Evolutionary conservation across 148 eudicot species (phyloP).

Genomic region (Suaeda aralocaspica): DNA sequence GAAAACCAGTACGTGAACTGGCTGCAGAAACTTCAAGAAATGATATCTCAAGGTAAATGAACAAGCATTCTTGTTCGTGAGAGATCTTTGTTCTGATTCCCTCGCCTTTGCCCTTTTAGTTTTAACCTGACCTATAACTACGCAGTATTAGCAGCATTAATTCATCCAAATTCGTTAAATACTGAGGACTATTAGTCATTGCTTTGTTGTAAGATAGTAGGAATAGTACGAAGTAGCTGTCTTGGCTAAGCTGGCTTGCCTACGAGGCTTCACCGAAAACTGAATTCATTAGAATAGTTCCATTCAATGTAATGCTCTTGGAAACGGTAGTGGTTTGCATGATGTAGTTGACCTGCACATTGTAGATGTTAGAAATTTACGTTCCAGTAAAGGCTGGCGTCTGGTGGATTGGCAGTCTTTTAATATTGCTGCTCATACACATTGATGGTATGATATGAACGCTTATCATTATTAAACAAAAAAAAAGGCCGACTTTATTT

Average conservation of each 20-base stretch:
- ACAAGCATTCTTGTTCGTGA: too few relatives aligned
- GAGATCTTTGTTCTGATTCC: too few relatives aligned
- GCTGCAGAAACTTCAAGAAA: conserved; percentile 56
- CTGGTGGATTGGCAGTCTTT: not conserved
- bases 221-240: conserved; percentile 2
- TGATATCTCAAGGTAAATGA: conserved; percentile 29
- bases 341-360: conserved; percentile 1
- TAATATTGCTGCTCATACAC: not conserved
- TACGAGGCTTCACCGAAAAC: not conserved
- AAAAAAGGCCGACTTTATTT: too few relatives aligned
- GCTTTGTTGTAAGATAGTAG: not conserved
- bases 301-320: not conserved
- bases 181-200: not conserved
- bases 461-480: too few relatives aligned
- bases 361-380: not conserved
- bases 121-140: not conserved
- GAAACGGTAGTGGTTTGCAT: not conserved
- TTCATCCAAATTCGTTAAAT: not conserved
- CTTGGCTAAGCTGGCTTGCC: too few relatives aligned
- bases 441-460: not conserved
- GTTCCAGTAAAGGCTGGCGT: not conserved
- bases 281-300: not conserved
- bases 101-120: not conserved
- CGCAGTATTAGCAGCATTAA: not conserved
- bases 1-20: conserved; percentile 67